phyloP scores from a whole-genome alignment of 495 filamentous ascomycete species.

The Trichocladium uniseriatum region DNA sequence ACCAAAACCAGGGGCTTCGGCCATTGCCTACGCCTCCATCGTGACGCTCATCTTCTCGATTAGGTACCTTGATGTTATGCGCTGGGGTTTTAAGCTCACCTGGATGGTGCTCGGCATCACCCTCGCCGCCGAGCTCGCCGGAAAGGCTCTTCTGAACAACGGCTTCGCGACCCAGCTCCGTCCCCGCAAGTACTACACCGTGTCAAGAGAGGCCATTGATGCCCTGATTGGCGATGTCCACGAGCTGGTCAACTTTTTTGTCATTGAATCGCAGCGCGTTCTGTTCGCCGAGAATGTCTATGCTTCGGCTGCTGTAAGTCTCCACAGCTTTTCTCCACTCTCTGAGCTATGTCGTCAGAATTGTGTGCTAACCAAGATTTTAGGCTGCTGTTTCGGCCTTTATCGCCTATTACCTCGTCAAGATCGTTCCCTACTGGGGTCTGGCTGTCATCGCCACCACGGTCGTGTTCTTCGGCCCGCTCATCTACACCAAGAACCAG shows the following conservation, averaged over 20 bases:
- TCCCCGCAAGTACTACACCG: slow-evolving; percentile 83
- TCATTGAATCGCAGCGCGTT: slow-evolving; percentile 92
- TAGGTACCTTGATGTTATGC: slow-evolving; percentile 81
- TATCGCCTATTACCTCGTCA: slow-evolving; percentile 86
- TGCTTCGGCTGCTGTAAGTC: slow-evolving; percentile 67
- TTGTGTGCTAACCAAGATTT: slow-evolving; percentile 5
- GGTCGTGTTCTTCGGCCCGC: slow-evolving; percentile 72
- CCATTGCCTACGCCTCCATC: slow-evolving; percentile 65
- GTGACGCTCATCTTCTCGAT: slow-evolving; percentile 77
- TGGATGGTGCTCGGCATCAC: slow-evolving; percentile 60
- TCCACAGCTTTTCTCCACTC: not conserved
- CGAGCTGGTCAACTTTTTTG: slow-evolving; percentile 92
- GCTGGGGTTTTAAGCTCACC: slow-evolving; percentile 78
- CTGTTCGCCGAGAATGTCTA: slow-evolving; percentile 88
- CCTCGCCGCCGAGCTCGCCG: slow-evolving; percentile 64
- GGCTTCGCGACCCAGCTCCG: slow-evolving; percentile 81
- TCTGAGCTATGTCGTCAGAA: slow-evolving; percentile 6
- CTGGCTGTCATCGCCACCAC: slow-evolving; percentile 69
- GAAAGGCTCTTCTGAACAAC: slow-evolving; percentile 63
- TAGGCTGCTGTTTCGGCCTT: slow-evolving; percentile 52
- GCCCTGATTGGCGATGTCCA: slow-evolving; percentile 71
- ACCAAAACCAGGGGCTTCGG: slow-evolving; percentile 57
- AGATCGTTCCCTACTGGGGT: slow-evolving; percentile 89
- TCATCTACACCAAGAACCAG: slow-evolving; percentile 87
- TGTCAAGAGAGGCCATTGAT: slow-evolving; percentile 78